Conservation (phyloP, 2,329 filamentous ascomycete species). For the Geosmithia putterillii region DNA sequence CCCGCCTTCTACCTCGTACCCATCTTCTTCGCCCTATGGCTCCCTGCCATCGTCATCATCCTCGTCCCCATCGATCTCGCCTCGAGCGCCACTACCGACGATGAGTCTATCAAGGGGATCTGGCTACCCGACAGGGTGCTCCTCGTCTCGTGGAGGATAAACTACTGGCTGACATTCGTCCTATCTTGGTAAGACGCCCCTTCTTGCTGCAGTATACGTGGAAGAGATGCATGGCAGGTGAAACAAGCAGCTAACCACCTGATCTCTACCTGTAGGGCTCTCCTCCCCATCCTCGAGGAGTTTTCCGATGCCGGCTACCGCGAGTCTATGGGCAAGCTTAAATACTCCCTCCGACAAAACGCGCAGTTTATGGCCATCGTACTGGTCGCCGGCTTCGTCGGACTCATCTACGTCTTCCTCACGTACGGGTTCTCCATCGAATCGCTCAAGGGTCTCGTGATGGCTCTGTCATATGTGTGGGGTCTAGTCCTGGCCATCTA, state of each 20-base stretch:
- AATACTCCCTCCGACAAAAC: slow-evolving; percentile 80
- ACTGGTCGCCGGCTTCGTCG: slow-evolving; percentile 55
- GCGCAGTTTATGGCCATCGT: slow-evolving; percentile 79
- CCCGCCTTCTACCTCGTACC: slow-evolving; percentile 83
- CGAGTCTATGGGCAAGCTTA: slow-evolving; percentile 65
- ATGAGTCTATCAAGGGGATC: slow-evolving; percentile 62
- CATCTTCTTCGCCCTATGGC: slow-evolving; percentile 89
- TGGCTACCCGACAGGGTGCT: slow-evolving; percentile 73
- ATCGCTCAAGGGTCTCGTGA: slow-evolving; percentile 71
- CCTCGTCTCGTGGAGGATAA: slow-evolving; percentile 84
- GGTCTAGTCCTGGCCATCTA: slow-evolving; percentile 86
- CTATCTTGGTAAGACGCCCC: slow-evolving; percentile 62
- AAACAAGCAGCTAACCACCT: neutral
- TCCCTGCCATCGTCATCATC: slow-evolving; percentile 82
- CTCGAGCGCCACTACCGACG: slow-evolving; percentile 64
- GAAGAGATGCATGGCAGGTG: neutral
- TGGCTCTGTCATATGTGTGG: slow-evolving; percentile 94
- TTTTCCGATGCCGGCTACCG: slow-evolving; percentile 91
- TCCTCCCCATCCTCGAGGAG: slow-evolving; percentile 85
- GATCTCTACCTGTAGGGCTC: slow-evolving; percentile 44
- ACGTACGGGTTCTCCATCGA: slow-evolving; percentile 60
- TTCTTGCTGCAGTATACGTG: neutral
- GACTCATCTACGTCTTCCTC: slow-evolving; percentile 72
- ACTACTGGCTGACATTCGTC: slow-evolving; percentile 93
- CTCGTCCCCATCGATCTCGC: slow-evolving; percentile 94